These are phyloP conservation scores for Glycine soja DNA, from an alignment of 306 rosid genomes.

Conservation along the genomic window DNA sequence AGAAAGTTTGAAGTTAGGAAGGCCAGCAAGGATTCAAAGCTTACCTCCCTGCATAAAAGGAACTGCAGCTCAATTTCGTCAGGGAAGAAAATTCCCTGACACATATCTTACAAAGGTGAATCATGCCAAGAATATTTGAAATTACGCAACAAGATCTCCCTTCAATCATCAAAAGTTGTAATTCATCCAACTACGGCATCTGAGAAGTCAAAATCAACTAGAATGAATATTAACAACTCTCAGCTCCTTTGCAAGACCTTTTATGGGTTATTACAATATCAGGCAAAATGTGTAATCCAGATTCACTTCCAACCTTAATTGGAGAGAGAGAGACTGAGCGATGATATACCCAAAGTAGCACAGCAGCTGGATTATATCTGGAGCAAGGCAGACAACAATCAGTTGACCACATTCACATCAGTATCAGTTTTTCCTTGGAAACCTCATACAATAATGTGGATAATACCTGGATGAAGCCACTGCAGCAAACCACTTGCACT, in stretches of 20 bases:
- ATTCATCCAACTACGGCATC: constrained; percentile 37
- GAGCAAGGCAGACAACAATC: constrained; percentile 36
- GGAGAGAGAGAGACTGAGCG: background rate
- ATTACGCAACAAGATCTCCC: constrained; percentile 24
- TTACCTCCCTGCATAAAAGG: constrained; percentile 39
- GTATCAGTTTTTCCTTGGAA: constrained; percentile 6
- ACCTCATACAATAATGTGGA: constrained; percentile 19
- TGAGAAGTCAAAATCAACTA: constrained; percentile 41
- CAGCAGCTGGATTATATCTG: constrained; percentile 29
- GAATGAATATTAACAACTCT: constrained; percentile 25
- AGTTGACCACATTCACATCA: constrained; percentile 4
- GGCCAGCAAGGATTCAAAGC: constrained; percentile 28
- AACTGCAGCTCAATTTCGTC: constrained; percentile 24
- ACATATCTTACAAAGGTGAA: background rate
- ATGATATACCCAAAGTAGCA: constrained; percentile 35
- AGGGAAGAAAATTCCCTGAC: constrained; percentile 28
- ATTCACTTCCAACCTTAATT: constrained; percentile 16
- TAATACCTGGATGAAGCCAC: constrained; percentile 43
- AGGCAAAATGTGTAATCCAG: constrained; percentile 13
- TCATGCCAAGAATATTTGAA: constrained; percentile 16
- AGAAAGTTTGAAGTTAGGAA: constrained; percentile 16
- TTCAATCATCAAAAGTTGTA: constrained; percentile 29
- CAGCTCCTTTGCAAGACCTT: constrained; percentile 32
- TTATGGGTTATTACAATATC: constrained; percentile 39
- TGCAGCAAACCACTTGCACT: constrained; percentile 42